Conservation (phyloP, 805 yeast genomes). For the Wickerhamomyces pijperi region DNA sequence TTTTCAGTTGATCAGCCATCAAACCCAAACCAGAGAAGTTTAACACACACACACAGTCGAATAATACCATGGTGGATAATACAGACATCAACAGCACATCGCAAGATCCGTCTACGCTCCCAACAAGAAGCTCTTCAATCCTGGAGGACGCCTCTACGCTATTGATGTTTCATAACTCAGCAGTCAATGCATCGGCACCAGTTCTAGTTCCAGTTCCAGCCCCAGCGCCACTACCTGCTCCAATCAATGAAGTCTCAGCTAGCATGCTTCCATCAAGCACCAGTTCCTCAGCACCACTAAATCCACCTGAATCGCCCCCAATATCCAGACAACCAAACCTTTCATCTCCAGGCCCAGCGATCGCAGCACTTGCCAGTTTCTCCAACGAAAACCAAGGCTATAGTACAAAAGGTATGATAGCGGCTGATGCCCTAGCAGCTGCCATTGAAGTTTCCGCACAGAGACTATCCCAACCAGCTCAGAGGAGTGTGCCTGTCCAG, state of each 20-base stretch:
- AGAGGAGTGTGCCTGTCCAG: no score
- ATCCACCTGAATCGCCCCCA: conserved; percentile 5
- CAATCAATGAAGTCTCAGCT: not conserved
- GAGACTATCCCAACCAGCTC: conserved; percentile 1
- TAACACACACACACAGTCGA: no score
- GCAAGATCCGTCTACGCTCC: not conserved
- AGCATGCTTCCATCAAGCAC: no score
- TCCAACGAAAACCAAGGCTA: conserved; percentile 11
- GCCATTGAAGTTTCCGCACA: conserved; percentile 23
- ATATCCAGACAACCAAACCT: conserved; percentile 10
- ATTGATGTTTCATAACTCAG: conserved; percentile 48
- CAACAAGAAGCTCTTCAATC: conserved; percentile 15
- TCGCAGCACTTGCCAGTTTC: conserved; percentile 23
- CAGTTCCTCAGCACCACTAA: conserved; percentile 4
- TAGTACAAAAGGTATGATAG: conserved; percentile 45
- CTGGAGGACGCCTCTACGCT: conserved; percentile 53
- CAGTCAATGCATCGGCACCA: conserved; percentile 17
- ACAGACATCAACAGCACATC: not conserved
- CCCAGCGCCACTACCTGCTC: conserved; percentile 3
- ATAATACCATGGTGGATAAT: not conserved
- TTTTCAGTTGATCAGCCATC: no score
- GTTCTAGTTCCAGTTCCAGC: not conserved
- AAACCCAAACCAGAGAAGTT: no score
- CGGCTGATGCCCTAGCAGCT: conserved; percentile 77
- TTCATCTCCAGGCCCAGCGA: conserved; percentile 37